These are phyloP conservation scores for Cronartium quercuum DNA, from an alignment of 1,284 basidiomycete genomes.

Conservation along the genomic window DNA sequence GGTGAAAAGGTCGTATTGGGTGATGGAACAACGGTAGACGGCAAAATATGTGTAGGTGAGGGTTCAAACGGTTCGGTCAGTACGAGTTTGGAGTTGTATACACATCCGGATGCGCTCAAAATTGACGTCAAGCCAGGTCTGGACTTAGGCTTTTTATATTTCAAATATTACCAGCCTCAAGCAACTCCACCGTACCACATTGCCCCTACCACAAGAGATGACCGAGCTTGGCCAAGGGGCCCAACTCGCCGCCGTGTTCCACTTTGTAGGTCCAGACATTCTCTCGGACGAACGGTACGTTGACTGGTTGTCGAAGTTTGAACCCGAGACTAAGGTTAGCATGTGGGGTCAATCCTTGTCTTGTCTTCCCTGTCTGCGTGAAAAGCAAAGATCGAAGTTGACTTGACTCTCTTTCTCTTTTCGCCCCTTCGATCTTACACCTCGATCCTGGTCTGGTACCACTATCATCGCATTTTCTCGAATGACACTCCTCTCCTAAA, in stretches of 20 bases:
- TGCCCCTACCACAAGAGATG: conserved; percentile 6
- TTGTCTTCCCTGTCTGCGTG: too few species aligned
- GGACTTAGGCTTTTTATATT: conserved; percentile 33
- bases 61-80: conserved; percentile 34
- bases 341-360: background rate
- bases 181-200: conserved; percentile 3
- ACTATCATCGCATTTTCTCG: too few species aligned
- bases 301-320: conserved; percentile 19
- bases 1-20: conserved; percentile 17
- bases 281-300: conserved; percentile 25
- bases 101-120: too few species aligned
- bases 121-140: background rate
- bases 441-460: too few species aligned
- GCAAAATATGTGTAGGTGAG: conserved; percentile 32
- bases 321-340: conserved; percentile 4
- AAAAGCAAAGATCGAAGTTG: too few species aligned
- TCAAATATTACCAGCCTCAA: conserved; percentile 18
- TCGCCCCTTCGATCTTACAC: background rate
- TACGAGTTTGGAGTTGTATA: background rate
- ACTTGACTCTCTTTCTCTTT: too few species aligned
- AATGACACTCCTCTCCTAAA: too few species aligned
- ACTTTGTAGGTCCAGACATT: conserved; percentile 28
- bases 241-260: conserved; percentile 8
- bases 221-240: conserved; percentile 11
- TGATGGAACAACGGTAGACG: background rate